phyloP scores from a whole-genome alignment of 208 protist species.

The Trypanosoma congolense region DNA sequence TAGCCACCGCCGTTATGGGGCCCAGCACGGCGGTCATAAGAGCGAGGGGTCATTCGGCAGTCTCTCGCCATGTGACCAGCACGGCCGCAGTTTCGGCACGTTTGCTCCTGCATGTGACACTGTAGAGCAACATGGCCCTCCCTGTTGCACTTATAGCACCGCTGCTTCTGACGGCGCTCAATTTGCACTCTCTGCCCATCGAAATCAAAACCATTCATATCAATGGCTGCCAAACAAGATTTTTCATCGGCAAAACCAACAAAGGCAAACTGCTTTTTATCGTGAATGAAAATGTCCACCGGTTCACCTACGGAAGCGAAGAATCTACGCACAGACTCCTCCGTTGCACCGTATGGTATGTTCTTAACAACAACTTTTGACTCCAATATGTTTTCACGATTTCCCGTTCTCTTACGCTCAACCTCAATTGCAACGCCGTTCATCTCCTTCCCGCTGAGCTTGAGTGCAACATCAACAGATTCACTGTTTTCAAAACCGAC shows the following conservation, averaged over 20 bases:
- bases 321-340: slow-evolving; percentile 32
- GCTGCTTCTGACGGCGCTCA: slow-evolving; percentile 39
- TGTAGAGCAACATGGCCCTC: slow-evolving; percentile 58
- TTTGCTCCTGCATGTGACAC: slow-evolving; percentile 28
- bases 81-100: slow-evolving; percentile 45
- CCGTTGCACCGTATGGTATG: slow-evolving; percentile 25
- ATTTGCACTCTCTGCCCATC: slow-evolving; percentile 35
- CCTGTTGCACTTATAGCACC: slow-evolving; percentile 61
- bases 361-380: slow-evolving; percentile 40
- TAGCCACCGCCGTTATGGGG: neutral
- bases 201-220: slow-evolving; percentile 38
- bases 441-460: slow-evolving; percentile 13
- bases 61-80: slow-evolving; percentile 41
- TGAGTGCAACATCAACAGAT: slow-evolving; percentile 18
- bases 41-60: slow-evolving; percentile 23
- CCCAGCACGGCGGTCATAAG: neutral
- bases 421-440: slow-evolving; percentile 26
- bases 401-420: slow-evolving; percentile 27
- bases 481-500: slow-evolving; percentile 36
- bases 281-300: slow-evolving; percentile 39
- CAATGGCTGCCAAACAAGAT: slow-evolving; percentile 43
- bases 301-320: slow-evolving; percentile 46
- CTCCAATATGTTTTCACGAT: slow-evolving; percentile 19
- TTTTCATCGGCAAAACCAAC: slow-evolving; percentile 40
- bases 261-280: slow-evolving; percentile 36